phyloP scores from a whole-genome alignment of 2,329 filamentous ascomycete genomes.

The Drechslerella dactyloides region DNA sequence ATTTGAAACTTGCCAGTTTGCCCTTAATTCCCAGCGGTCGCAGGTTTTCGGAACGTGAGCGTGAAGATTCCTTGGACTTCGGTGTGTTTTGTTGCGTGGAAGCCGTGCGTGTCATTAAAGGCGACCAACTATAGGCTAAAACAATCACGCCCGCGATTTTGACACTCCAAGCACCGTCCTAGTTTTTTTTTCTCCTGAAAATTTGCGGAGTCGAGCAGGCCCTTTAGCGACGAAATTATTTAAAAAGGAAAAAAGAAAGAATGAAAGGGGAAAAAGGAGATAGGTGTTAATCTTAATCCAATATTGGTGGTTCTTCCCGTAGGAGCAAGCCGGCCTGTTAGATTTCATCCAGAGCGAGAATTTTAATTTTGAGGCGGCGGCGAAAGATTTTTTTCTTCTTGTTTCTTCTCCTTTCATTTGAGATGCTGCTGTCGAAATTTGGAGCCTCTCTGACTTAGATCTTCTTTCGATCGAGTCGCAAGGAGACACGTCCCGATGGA shows the following conservation, averaged over 20 bases:
- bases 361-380: background rate
- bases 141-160: background rate
- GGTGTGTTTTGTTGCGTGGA: background rate
- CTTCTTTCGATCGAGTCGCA: background rate
- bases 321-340: background rate
- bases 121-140: conserved; percentile 1
- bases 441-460: background rate
- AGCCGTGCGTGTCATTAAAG: conserved; percentile 1
- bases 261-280: conserved; percentile 17
- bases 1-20: conserved; percentile 11
- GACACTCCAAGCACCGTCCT: background rate
- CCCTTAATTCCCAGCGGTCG: conserved; percentile 4
- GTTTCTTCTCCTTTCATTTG: background rate
- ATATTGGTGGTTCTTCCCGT: conserved; percentile 17
- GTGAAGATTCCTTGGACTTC: background rate
- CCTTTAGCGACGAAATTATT: too few relatives aligned
- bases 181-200: too few relatives aligned
- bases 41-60: conserved; percentile 8
- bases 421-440: background rate
- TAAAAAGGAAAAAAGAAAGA: conserved; percentile 11
- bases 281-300: conserved; percentile 36
- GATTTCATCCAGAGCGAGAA: conserved; percentile 3
- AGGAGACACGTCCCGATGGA: conserved; percentile 22
- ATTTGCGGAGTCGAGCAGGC: too few relatives aligned
- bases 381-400: conserved; percentile 21